Evolutionary conservation across 2,329 filamentous ascomycete species (phyloP), one percentile per base, ranked within the genome.

Genomic region (Pseudogymnoascus destructans): DNA sequence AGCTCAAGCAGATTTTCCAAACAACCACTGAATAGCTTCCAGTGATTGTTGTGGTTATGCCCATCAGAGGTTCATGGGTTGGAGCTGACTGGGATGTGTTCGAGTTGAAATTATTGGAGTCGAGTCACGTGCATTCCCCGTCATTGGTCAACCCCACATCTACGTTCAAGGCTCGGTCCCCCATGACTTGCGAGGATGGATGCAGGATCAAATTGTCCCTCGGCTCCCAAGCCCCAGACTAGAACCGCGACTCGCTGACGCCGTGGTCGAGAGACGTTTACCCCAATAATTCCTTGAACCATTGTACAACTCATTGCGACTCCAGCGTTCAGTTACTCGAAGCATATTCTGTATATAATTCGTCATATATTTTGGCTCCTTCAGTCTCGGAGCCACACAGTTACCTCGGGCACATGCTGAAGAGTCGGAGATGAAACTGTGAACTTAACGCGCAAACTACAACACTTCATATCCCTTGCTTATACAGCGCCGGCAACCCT

Each of bases 401-500:
- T 30, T 52, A 52, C 46, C 46, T 52, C 46, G 46, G 46, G 46
- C 46, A 52, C 46, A 52, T 52, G 46, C 46, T 52, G 46, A 30
- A 25, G 42, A 27, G 21, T 52, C 23, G 46, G 46, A 32, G 25
- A 52, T 52, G 46, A 52, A 27, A 52, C 46, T 30, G 25, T 10
- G 25, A 52, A 52, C 46, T 13, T 52, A 19, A 52, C 25, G 25
- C 46, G 46, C 46, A 32, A 52, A 52, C 46, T 32, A 52, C 25
- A 52, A 32, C 46, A 52, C 25, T 52, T 32, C 25, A 52, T 32
- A 52, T 15, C 46, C 46, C 46, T 32, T 52, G 25, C n/a, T 32
- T 52, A 11, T 21, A 64, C 42, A 33, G 32, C 25, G 5, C 59
- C 46, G 33, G 30, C 32, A 56, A 56, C 35, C 7, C 30, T 56